Conservation (phyloP, 2,329 filamentous ascomycete species). For the Alternaria solani region DNA sequence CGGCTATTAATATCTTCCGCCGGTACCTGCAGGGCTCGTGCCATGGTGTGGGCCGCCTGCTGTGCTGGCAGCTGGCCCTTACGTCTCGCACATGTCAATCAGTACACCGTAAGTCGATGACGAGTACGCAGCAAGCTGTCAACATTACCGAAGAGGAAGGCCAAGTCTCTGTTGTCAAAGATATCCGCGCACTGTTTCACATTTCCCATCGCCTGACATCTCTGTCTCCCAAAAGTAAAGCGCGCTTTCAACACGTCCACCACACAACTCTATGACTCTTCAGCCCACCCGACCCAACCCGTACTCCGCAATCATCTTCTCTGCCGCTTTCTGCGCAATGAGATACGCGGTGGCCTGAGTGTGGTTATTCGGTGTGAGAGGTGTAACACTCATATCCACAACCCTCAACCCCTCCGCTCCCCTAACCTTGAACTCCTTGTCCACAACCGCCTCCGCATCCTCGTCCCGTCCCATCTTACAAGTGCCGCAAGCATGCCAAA, state of each 20-base stretch:
- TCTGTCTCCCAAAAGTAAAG: background rate
- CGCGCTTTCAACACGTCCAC: background rate
- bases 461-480: conserved; percentile 49
- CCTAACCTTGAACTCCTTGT: conserved; percentile 48
- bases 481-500: conserved; percentile 51
- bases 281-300: conserved; percentile 18
- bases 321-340: conserved; percentile 46
- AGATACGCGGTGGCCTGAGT: conserved; percentile 48
- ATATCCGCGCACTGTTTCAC: background rate
- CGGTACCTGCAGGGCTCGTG: conserved; percentile 4
- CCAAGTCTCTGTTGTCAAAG: background rate
- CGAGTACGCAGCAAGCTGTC: background rate
- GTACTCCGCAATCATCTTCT: conserved; percentile 44
- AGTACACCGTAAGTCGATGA: background rate
- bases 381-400: conserved; percentile 49
- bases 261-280: background rate
- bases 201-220: background rate
- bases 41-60: conserved; percentile 3
- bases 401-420: conserved; percentile 51
- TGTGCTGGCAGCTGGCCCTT: background rate
- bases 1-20: conserved; percentile 4
- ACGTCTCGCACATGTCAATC: background rate
- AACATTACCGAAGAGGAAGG: background rate
- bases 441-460: conserved; percentile 49
- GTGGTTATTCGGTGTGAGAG: conserved; percentile 47